phyloP scores from a whole-genome alignment of 2,329 filamentous ascomycete genomes.

The Penicillium sp. region DNA sequence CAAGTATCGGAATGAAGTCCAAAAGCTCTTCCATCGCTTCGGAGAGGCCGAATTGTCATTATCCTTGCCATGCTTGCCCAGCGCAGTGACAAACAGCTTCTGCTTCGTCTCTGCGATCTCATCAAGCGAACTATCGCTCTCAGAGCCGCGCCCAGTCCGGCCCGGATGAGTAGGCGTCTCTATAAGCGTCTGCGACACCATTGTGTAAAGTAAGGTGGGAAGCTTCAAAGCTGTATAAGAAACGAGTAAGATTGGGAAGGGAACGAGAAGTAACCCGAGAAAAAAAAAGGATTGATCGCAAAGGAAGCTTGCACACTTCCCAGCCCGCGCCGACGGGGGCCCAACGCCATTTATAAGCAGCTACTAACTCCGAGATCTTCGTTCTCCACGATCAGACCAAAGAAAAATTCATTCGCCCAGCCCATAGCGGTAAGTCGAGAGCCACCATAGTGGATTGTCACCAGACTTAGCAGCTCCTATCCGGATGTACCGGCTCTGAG shows the following conservation, averaged over 20 bases:
- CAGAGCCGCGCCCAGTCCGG: conserved; percentile 21
- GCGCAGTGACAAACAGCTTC: conserved; percentile 17
- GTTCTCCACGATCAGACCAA: conserved; percentile 14
- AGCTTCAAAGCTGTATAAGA: conserved; percentile 7
- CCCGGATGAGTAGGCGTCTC: conserved; percentile 20
- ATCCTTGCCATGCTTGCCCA: conserved; percentile 26
- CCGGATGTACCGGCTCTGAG: conserved; percentile 23
- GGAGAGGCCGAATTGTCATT: conserved; percentile 49
- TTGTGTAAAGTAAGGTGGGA: background rate
- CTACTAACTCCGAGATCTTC: conserved; percentile 8
- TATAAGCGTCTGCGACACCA: conserved; percentile 22
- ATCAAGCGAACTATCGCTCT: conserved; percentile 26
- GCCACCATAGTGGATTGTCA: conserved; percentile 25
- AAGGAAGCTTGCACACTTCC: background rate
- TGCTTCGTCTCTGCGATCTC: conserved; percentile 27
- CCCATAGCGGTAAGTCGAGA: conserved; percentile 12
- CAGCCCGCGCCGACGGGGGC: conserved; percentile 9
- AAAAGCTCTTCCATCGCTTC: conserved; percentile 53
- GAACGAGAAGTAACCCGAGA: background rate
- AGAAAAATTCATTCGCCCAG: conserved; percentile 11
- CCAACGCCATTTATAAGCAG: conserved; percentile 25
- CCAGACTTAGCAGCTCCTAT: conserved; percentile 22
- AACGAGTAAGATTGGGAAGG: background rate
- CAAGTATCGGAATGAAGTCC: conserved; percentile 53
- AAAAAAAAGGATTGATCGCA: background rate